These are phyloP conservation scores for Epicoccum sorghinum DNA, from an alignment of 2,329 filamentous ascomycete species.

Conservation along the genomic window DNA sequence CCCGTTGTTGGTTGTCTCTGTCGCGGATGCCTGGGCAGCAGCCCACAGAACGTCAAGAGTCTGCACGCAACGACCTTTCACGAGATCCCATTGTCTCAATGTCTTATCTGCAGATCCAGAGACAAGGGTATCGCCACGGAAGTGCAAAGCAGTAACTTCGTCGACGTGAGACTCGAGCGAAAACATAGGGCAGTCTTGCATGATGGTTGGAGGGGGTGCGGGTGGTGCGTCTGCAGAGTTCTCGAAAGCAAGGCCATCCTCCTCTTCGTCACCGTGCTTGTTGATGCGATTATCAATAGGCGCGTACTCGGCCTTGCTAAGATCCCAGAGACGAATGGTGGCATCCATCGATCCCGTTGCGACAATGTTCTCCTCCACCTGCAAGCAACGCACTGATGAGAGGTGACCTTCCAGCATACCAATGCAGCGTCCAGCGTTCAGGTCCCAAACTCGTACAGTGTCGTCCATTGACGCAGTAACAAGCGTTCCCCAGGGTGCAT, in stretches of 20 bases:
- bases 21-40: slow-evolving; percentile 83
- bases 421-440: slow-evolving; percentile 91
- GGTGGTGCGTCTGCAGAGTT: slow-evolving; percentile 75
- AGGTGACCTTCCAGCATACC: slow-evolving; percentile 92
- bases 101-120: slow-evolving; percentile 98
- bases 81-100: slow-evolving; percentile 94
- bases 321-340: slow-evolving; percentile 91
- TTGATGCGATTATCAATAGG: slow-evolving; percentile 65
- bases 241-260: slow-evolving; percentile 71
- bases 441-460: slow-evolving; percentile 92
- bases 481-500: slow-evolving; percentile 95
- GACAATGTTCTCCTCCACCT: slow-evolving; percentile 94
- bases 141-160: slow-evolving; percentile 92
- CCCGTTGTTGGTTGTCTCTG: slow-evolving; percentile 61
- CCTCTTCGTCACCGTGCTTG: slow-evolving; percentile 48
- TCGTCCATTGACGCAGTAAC: slow-evolving; percentile 93
- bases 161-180: slow-evolving; percentile 89
- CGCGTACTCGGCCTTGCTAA: slow-evolving; percentile 85
- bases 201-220: slow-evolving; percentile 71
- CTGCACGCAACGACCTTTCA: slow-evolving; percentile 96
- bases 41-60: slow-evolving; percentile 98
- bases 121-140: slow-evolving; percentile 85
- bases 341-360: slow-evolving; percentile 95
- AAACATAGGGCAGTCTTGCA: slow-evolving; percentile 88
- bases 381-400: slow-evolving; percentile 87